These are phyloP conservation scores for Talaromyces trachyspermus DNA, from an alignment of 495 filamentous ascomycete species.

Conservation along the genomic window DNA sequence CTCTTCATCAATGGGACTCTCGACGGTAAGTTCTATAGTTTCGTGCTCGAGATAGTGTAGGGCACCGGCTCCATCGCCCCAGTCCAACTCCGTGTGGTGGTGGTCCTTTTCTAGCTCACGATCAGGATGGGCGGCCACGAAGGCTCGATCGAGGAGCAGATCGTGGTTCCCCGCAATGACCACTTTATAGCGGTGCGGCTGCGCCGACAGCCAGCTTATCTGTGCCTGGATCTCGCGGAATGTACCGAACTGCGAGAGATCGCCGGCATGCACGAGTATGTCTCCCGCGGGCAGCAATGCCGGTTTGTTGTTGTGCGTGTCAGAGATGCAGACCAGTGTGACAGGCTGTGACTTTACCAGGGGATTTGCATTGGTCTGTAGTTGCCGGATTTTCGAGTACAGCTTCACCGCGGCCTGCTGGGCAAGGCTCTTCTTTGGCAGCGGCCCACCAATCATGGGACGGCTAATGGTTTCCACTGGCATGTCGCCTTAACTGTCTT, in stretches of 20 bases:
- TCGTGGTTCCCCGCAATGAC: constrained; percentile 66
- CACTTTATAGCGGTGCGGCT: constrained; percentile 58
- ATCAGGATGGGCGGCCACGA: constrained; percentile 1
- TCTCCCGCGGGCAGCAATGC: constrained; percentile 14
- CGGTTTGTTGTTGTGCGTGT: constrained; percentile 16
- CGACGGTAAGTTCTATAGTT: neutral
- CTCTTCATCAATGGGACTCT: constrained; percentile 1
- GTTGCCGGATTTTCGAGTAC: neutral
- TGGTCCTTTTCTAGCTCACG: constrained; percentile 15
- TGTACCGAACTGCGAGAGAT: constrained; percentile 50
- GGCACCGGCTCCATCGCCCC: constrained; percentile 14
- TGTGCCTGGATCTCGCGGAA: constrained; percentile 50
- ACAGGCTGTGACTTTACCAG: neutral
- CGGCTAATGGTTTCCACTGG: neutral
- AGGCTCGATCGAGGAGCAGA: constrained; percentile 46
- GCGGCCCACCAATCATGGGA: neutral
- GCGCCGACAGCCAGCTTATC: constrained; percentile 55
- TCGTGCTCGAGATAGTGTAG: constrained; percentile 32
- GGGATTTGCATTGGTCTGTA: neutral
- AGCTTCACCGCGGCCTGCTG: neutral
- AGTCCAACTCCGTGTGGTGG: constrained; percentile 20
- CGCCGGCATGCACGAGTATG: constrained; percentile 20
- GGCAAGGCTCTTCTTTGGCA: neutral
- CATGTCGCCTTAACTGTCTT: neutral
- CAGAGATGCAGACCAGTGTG: constrained; percentile 13